Conservation (phyloP, 2,329 filamentous ascomycete genomes). For the Fragosphaeria purpurea region DNA sequence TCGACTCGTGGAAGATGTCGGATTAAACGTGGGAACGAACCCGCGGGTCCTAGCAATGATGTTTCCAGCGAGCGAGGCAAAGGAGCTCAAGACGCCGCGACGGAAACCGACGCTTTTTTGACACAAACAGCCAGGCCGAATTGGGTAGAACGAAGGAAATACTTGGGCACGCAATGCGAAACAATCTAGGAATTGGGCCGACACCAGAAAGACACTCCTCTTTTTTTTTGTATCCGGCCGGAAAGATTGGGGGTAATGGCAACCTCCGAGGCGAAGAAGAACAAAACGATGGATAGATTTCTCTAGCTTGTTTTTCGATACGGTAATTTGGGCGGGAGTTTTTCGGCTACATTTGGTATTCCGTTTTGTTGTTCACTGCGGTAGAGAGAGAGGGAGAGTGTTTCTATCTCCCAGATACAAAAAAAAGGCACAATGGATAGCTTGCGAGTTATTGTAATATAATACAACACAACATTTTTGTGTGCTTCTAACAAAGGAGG, state of each 20-base stretch:
- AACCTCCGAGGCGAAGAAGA: too few species aligned
- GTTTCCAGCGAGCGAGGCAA: too few species aligned
- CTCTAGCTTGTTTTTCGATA: background rate
- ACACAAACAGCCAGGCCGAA: too few species aligned
- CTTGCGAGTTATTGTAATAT: slow-evolving; percentile 5
- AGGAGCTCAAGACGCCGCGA: too few species aligned
- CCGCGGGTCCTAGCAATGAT: too few species aligned
- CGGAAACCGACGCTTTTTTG: too few species aligned
- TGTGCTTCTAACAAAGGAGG: background rate
- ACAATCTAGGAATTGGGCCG: too few species aligned
- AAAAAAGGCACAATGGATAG: background rate
- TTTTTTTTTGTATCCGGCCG: too few species aligned
- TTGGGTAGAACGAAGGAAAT: too few species aligned
- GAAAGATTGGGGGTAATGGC: too few species aligned
- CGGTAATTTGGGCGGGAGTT: slow-evolving; percentile 12
- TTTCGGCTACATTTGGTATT: slow-evolving; percentile 11
- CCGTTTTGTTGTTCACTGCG: background rate
- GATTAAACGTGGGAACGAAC: slow-evolving; percentile 34
- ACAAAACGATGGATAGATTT: slow-evolving; percentile 3
- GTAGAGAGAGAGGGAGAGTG: background rate
- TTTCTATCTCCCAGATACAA: slow-evolving; percentile 1
- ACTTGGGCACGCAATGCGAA: too few species aligned
- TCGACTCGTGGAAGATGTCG: slow-evolving; percentile 73
- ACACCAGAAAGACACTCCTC: too few species aligned
- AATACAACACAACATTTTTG: slow-evolving; percentile 10